Percentiles rank a stretch among this genome's conserved stretches.
phyloP scores from a whole-genome alignment of 2,329 filamentous ascomycete species.

The Talaromyces sp. region DNA sequence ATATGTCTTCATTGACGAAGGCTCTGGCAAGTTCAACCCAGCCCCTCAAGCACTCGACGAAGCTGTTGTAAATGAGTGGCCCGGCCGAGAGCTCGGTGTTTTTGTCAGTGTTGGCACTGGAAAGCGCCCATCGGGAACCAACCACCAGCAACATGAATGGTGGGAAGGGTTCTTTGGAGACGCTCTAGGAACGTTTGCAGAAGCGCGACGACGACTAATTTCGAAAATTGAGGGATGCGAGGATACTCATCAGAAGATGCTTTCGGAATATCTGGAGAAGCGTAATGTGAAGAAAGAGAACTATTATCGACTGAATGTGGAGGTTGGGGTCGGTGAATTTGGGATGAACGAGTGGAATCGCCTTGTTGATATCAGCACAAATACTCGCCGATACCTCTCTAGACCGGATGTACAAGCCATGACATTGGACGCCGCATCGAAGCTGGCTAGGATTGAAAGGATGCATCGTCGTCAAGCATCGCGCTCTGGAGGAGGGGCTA shows the following conservation, averaged over 20 bases:
- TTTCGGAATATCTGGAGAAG: constrained; percentile 68
- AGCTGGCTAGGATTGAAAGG: constrained; percentile 76
- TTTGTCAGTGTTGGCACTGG: constrained; percentile 95
- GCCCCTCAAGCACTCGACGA: constrained; percentile 81
- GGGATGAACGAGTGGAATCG: constrained; percentile 98
- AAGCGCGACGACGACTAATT: constrained; percentile 78
- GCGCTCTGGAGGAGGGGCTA: constrained; percentile 33
- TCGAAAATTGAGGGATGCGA: constrained; percentile 95
- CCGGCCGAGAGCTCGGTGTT: constrained; percentile 83
- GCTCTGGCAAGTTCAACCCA: constrained; percentile 86
- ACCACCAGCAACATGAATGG: constrained; percentile 68
- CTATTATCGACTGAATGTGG: constrained; percentile 95
- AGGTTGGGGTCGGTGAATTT: constrained; percentile 92
- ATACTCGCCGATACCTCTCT: constrained; percentile 76
- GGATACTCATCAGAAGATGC: constrained; percentile 80
- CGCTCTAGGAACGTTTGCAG: constrained; percentile 78
- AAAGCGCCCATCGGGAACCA: constrained; percentile 68
- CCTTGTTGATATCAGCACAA: constrained; percentile 89
- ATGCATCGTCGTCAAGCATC: constrained; percentile 65
- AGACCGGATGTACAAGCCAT: constrained; percentile 69
- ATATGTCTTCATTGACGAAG: constrained; percentile 89
- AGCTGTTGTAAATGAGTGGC: constrained; percentile 89
- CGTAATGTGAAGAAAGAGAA: constrained; percentile 79
- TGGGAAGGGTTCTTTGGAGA: constrained; percentile 78
- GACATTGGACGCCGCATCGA: constrained; percentile 69